Base-by-base conservation (phyloP, 495 filamentous ascomycete species). In the Penicillium roqueforti region DNA sequence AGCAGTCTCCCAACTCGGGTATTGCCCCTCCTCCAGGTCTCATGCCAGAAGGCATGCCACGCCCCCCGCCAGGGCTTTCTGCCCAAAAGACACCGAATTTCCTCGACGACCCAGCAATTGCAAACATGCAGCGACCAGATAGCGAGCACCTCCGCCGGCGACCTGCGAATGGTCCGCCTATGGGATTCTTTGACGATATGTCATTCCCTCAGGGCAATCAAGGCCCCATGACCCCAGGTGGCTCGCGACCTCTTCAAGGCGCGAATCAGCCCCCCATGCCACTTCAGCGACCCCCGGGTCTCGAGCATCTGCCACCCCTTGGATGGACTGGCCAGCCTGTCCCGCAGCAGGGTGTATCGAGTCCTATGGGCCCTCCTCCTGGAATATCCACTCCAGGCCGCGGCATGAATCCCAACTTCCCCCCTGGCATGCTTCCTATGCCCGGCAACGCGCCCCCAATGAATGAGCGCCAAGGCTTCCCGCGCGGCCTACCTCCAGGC, bases 271-370 rank as follows among this genome's bases (percentile, higher is more conserved):
- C 69, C 26, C 68, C 65, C 0, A 75, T 75, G 68, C 66, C 65
- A 10, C 65, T 75, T 25, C 77, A 73, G 50, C 68, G 76, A 39
- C 77, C 78, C 29, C 78, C 77, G 39, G 76, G 76, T 14, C 70
- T 80, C 37, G 76, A 78, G 20, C 70, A 77, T 49, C 38, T 78
- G 59, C 73, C 74, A 47, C 72, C 67, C 44, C 75, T 69, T 1
- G 71, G 71, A 44, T 76, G 75, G 71, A 62, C 61, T 1, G 71
- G 68, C 46, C 72, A 65, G 43, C 54, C 66, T 34, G 67, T 65
- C 18, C 70, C 69, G 18, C 69, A 69, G 37, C 77, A 74, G 43
- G 66, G 60, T 55, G 68, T 66, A 36, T 74, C 66, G 16, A 65
- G 58, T 29, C 71, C 75, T 32, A 60, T 78, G 59, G 73, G 65